These are phyloP conservation scores for Argentina anserina DNA, from an alignment of 306 rosid genomes.

Conservation along the genomic window DNA sequence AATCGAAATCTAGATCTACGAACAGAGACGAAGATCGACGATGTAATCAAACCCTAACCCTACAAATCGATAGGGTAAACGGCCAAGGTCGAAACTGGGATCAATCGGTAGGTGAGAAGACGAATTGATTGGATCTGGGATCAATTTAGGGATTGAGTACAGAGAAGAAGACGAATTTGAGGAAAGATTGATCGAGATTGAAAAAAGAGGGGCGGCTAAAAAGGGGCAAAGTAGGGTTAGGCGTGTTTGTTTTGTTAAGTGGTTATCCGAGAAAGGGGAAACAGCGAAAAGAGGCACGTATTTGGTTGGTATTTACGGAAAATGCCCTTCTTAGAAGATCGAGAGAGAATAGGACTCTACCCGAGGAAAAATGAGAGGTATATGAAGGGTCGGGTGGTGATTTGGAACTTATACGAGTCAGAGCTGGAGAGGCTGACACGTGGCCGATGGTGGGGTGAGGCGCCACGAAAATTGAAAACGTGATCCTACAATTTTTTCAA, in stretches of 20 bases:
- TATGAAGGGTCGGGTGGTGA: conserved; percentile 29
- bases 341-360: conserved; percentile 9
- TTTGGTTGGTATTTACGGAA: conserved; percentile 34
- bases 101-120: conserved; percentile 27
- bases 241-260: conserved; percentile 21
- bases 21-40: conserved; percentile 31
- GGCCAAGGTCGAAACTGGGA: conserved; percentile 24
- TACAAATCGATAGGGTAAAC: conserved; percentile 24
- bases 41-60: conserved; percentile 46
- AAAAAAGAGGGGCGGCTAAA: conserved; percentile 53
- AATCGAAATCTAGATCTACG: conserved; percentile 31
- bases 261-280: conserved; percentile 29
- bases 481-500: background rate
- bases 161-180: conserved; percentile 29
- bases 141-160: conserved; percentile 6
- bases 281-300: conserved; percentile 52
- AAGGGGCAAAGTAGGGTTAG: conserved; percentile 54
- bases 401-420: conserved; percentile 23
- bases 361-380: conserved; percentile 27
- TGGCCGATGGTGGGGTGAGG: background rate
- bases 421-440: conserved; percentile 23
- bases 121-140: background rate
- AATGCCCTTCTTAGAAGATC: conserved; percentile 25
- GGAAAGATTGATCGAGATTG: conserved; percentile 34
- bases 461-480: background rate